Conservation (phyloP, 352 stramenopile species). For the Pythium periplocum region DNA sequence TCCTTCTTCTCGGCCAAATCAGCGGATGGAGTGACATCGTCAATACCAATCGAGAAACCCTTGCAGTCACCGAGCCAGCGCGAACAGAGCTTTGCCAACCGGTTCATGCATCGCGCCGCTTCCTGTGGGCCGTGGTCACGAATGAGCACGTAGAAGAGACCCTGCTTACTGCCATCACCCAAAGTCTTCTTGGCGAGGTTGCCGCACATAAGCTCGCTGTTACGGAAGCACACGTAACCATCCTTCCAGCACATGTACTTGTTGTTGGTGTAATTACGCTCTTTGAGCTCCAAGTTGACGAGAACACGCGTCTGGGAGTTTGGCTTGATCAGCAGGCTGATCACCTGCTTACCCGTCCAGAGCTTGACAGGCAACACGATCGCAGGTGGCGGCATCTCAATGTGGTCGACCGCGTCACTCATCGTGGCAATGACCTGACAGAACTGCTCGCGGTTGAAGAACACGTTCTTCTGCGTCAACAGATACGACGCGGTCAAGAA, state of each 20-base stretch:
- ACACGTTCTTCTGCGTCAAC: constrained; percentile 98
- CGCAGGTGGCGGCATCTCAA: constrained; percentile 80
- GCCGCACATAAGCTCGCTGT: constrained; percentile 97
- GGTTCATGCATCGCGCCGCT: constrained; percentile 97
- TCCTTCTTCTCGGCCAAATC: constrained; percentile 95
- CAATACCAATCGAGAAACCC: constrained; percentile 99
- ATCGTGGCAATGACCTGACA: constrained; percentile 94
- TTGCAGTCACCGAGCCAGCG: constrained; percentile 97
- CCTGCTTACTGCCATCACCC: constrained; percentile 97
- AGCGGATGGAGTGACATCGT: constrained; percentile 97
- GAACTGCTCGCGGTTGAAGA: constrained; percentile 97
- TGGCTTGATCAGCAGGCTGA: constrained; percentile 81
- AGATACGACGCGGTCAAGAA: constrained; percentile 99
- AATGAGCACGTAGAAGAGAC: constrained; percentile 97
- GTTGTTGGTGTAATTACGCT: constrained; percentile 95
- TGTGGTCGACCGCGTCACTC: constrained; percentile 93
- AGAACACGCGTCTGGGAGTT: constrained; percentile 83
- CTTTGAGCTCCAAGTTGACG: constrained; percentile 87
- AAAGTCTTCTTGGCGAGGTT: constrained; percentile 99
- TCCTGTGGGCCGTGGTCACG: constrained; percentile 91
- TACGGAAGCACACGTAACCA: constrained; percentile 96
- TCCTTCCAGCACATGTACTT: constrained; percentile 98
- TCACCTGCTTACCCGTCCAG: constrained; percentile 99
- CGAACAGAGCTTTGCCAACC: constrained; percentile 96
- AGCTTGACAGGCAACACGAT: constrained; percentile 78